Base-by-base conservation (phyloP, 345 rosid species). In the Abelmoschus esculentus region DNA sequence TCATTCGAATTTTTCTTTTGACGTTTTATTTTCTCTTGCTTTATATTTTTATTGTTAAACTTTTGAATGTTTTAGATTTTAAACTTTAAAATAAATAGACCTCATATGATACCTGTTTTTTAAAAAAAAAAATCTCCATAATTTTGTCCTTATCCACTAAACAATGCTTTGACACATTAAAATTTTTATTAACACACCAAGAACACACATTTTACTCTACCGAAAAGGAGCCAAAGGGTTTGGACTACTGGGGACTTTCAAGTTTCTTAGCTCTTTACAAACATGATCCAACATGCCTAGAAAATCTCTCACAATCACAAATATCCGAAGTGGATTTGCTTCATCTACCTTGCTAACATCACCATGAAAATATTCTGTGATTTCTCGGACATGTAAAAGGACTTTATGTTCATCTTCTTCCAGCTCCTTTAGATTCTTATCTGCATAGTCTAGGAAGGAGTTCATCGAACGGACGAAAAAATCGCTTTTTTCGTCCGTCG, bases 231-330 rank as follows among this genome's bases (percentile, higher is more conserved):
- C 86, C 18, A 89, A 79, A 70, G 98, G 97, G 59, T 75, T 88
- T 17, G 90, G 87, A 80, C 83, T 85, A 38, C 76, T 79, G 3
- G 90, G 85, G 14, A 81, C 79, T 85, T 80, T 89, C 40, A 73
- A 50, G 83, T 83, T 83, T 71, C 96, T 95, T 71, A 95, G 83
- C 72, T 90, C 98, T 77, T 86, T 95, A 71, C 98, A 91, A 5
- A 91, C 92, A 78, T 89, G 89, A 81, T 90, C 99, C 77, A 95
- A 67, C 98, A 90, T 90, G 57, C 98, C 97, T 72, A 95, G 73
- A 75, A 95, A 95, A 70, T 95, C 99, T 72, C 99, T 95, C 17
- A 91, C 99, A 69, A 95, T 95, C 87, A 95, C 96, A 67, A 95
- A 91, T 28, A 95, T 95, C 70, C 91, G 75, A 5, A 95, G 86